phyloP scores from a whole-genome alignment of 2,329 filamentous ascomycete species.

The Diaporthe vexans region DNA sequence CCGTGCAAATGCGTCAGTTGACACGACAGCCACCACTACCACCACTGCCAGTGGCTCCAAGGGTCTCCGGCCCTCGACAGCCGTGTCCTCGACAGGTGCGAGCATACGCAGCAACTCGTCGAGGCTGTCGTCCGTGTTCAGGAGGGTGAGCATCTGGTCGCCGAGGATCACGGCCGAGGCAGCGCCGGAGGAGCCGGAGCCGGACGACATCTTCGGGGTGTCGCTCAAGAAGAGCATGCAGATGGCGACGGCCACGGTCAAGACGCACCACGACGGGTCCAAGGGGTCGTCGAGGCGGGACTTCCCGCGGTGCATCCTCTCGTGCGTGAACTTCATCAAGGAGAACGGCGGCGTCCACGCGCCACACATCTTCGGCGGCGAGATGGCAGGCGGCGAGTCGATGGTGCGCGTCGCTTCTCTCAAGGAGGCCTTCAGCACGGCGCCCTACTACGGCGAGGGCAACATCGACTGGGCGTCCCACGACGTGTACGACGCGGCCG shows the following conservation, averaged over 20 bases:
- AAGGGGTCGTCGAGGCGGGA: slow-evolving; percentile 53
- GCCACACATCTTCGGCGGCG: slow-evolving; percentile 55
- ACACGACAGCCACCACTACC: slow-evolving; percentile 21
- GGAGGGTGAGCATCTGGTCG: slow-evolving; percentile 50
- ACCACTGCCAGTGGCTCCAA: slow-evolving; percentile 2
- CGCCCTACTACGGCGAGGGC: slow-evolving; percentile 54
- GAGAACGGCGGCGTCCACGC: slow-evolving; percentile 51
- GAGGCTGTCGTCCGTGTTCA: slow-evolving; percentile 51
- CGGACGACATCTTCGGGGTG: slow-evolving; percentile 56
- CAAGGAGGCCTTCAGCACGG: slow-evolving; percentile 53
- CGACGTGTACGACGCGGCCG: slow-evolving; percentile 58
- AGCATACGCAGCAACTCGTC: slow-evolving; percentile 42
- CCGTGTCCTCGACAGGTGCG: slow-evolving; percentile 25
- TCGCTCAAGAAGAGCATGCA: slow-evolving; percentile 56
- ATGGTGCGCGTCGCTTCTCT: slow-evolving; percentile 52
- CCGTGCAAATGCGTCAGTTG: slow-evolving; percentile 15
- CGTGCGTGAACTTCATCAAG: slow-evolving; percentile 56
- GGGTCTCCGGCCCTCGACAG: not conserved
- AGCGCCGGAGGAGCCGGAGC: slow-evolving; percentile 46
- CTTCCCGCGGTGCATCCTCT: slow-evolving; percentile 59
- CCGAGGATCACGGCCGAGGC: slow-evolving; percentile 44
- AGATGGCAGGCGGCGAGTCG: slow-evolving; percentile 46
- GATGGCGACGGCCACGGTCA: slow-evolving; percentile 55
- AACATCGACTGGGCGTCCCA: slow-evolving; percentile 54
- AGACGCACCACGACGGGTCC: slow-evolving; percentile 54